These are phyloP conservation scores for Ogataea hybrid DNA, from an alignment of 1,139 yeast genomes.

Conservation along the genomic window DNA sequence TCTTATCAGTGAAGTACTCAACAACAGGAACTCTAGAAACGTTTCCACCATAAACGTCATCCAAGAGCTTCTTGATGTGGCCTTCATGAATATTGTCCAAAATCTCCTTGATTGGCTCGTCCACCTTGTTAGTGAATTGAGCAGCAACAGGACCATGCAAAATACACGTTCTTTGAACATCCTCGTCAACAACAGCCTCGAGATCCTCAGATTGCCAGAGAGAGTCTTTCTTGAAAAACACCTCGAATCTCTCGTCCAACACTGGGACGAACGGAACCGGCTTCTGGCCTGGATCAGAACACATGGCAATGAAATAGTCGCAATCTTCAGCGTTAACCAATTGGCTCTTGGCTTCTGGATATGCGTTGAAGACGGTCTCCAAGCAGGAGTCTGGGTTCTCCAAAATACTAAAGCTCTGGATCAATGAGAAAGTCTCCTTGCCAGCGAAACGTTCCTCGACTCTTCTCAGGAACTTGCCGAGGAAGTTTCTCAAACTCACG, in stretches of 20 bases:
- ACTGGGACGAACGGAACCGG: conserved; percentile 98
- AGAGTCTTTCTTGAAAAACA: conserved; percentile 97
- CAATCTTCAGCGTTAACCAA: conserved; percentile 93
- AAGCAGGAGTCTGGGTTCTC: conserved; percentile 63
- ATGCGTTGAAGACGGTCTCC: conserved; percentile 59
- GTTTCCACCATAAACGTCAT: conserved; percentile 71
- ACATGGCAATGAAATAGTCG: conserved; percentile 84
- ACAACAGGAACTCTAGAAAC: conserved; percentile 74
- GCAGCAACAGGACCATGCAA: conserved; percentile 99
- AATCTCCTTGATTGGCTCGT: conserved; percentile 91
- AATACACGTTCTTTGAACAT: conserved; percentile 97
- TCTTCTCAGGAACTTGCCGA: conserved; percentile 86
- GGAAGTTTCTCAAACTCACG: conserved; percentile 76
- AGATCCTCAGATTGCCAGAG: conserved; percentile 98
- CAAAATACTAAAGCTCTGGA: conserved; percentile 72
- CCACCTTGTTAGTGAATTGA: conserved; percentile 78
- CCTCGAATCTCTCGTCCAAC: conserved; percentile 89
- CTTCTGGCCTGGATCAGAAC: conserved; percentile 84
- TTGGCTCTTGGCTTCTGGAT: conserved; percentile 75
- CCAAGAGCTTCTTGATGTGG: conserved; percentile 68
- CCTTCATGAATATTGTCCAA: conserved; percentile 89
- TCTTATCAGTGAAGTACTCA: conserved; percentile 65
- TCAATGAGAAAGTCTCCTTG: conserved; percentile 54
- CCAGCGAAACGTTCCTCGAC: conserved; percentile 93
- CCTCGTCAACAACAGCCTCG: conserved; percentile 94